phyloP scores from a whole-genome alignment of 1,139 yeast species.

The Spencermartinsiella ligniputridi region DNA sequence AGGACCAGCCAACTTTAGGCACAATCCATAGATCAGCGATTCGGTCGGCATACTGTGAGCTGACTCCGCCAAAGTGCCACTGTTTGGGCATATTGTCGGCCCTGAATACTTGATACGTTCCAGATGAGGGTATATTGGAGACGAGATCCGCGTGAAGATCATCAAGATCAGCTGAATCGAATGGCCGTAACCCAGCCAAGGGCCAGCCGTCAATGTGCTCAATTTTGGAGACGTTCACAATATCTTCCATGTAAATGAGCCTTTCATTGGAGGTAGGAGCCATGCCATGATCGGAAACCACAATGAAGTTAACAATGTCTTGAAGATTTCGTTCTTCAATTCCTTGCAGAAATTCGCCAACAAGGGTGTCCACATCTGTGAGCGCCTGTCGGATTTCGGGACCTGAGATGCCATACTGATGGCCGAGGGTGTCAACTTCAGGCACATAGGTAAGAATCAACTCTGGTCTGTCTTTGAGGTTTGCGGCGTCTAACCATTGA shows the following conservation, averaged over 20 bases:
- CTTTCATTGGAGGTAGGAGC: constrained; percentile 72
- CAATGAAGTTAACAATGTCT: constrained; percentile 63
- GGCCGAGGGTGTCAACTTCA: constrained; percentile 72
- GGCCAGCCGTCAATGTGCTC: constrained; percentile 80
- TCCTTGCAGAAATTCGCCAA: constrained; percentile 47
- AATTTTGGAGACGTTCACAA: constrained; percentile 49
- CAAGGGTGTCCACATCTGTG: constrained; percentile 58
- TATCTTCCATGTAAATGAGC: constrained; percentile 62
- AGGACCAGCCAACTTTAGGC: constrained; percentile 75
- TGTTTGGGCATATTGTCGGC: constrained; percentile 59
- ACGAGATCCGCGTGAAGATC: constrained; percentile 38
- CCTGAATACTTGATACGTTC: constrained; percentile 46
- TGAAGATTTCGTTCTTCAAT: constrained; percentile 52
- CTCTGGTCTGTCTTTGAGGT: constrained; percentile 56
- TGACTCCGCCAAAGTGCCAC: constrained; percentile 62
- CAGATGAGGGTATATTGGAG: constrained; percentile 27
- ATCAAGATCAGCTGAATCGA: constrained; percentile 29
- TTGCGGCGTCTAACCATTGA: constrained; percentile 59
- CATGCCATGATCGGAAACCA: constrained; percentile 94
- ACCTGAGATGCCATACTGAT: constrained; percentile 64
- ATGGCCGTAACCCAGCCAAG: constrained; percentile 70
- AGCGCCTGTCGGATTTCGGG: constrained; percentile 52
- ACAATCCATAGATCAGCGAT: constrained; percentile 83
- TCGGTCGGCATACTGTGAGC: constrained; percentile 49
- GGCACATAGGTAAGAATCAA: constrained; percentile 79